These are phyloP conservation scores for Aureobasidium sp. DNA, from an alignment of 2,329 filamentous ascomycete species.

Conservation along the genomic window DNA sequence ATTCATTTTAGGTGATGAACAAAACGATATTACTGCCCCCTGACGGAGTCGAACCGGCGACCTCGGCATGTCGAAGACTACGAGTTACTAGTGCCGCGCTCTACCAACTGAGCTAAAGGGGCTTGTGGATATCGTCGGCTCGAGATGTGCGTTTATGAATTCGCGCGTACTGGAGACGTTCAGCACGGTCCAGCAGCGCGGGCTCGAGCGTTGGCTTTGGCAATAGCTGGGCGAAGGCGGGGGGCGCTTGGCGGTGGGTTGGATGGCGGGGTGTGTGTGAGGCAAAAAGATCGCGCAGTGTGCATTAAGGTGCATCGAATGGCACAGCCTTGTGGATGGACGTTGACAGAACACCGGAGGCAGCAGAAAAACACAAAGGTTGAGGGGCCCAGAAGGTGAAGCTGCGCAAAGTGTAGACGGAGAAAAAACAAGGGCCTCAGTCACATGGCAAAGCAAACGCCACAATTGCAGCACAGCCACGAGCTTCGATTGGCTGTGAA, in stretches of 20 bases:
- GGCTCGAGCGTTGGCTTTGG: not conserved
- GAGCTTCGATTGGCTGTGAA: not conserved
- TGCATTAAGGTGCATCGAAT: not conserved
- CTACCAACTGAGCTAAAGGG: constrained; percentile 16
- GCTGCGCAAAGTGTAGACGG: not conserved
- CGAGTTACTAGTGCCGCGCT: constrained; percentile 16
- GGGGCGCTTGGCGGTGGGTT: not conserved
- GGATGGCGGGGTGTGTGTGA: not conserved
- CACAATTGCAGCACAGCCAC: not conserved
- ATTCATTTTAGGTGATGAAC: not conserved
- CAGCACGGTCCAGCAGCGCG: no score
- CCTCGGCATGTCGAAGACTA: no score
- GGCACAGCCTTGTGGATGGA: not conserved
- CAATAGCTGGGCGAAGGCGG: not conserved
- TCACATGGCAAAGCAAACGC: not conserved
- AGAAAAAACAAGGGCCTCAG: not conserved
- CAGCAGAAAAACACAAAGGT: not conserved
- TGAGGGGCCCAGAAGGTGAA: not conserved
- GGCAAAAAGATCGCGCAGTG: not conserved
- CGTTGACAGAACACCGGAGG: not conserved
- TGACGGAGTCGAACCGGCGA: constrained; percentile 15
- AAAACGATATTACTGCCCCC: not conserved
- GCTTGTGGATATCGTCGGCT: not conserved
- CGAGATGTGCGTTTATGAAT: not conserved
- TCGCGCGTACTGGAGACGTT: not conserved